Percentiles rank a stretch among this genome's conserved stretches.
Conservation (phyloP, 768 basidiomycete genomes). For the Kwoniella botswanensis region DNA sequence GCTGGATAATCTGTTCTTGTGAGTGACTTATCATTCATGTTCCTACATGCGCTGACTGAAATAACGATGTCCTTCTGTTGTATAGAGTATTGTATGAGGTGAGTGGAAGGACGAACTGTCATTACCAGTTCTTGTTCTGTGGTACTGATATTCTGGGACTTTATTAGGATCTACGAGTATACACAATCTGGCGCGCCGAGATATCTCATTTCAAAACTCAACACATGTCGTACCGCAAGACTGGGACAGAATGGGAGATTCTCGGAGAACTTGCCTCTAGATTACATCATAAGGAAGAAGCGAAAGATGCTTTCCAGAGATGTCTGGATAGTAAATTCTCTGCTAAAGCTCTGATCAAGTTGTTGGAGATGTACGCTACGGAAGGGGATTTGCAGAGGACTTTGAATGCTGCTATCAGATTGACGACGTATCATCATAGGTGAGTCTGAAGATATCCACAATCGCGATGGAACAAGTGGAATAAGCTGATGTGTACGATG, state of each 20-base stretch:
- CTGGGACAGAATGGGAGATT: slow-evolving; percentile 97
- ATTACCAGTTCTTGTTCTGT: background rate
- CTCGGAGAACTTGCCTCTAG: slow-evolving; percentile 90
- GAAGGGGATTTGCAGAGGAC: slow-evolving; percentile 91
- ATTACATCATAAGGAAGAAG: slow-evolving; percentile 97
- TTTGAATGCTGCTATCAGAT: slow-evolving; percentile 87
- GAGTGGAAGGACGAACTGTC: background rate
- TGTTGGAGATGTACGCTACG: slow-evolving; percentile 95
- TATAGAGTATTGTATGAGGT: slow-evolving; percentile 95
- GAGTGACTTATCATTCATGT: slow-evolving; percentile 14
- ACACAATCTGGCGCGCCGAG: slow-evolving; percentile 98
- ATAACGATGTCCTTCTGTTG: no score
- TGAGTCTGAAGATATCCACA: slow-evolving; percentile 31
- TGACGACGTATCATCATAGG: slow-evolving; percentile 82
- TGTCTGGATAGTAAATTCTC: slow-evolving; percentile 89
- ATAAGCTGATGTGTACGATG: slow-evolving; percentile 64
- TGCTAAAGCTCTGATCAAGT: slow-evolving; percentile 87
- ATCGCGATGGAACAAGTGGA: slow-evolving; percentile 75
- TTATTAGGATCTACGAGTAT: slow-evolving; percentile 85
- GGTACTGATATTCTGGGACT: slow-evolving; percentile 33
- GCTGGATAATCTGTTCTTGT: slow-evolving; percentile 79
- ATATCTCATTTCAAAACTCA: slow-evolving; percentile 99
- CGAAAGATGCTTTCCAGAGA: slow-evolving; percentile 95
- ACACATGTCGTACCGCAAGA: slow-evolving; percentile 96
- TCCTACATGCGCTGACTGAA: background rate